Evolutionary conservation across 805 yeast genomes (phyloP).

Genomic region (Wickerhamomyces canadensis): DNA sequence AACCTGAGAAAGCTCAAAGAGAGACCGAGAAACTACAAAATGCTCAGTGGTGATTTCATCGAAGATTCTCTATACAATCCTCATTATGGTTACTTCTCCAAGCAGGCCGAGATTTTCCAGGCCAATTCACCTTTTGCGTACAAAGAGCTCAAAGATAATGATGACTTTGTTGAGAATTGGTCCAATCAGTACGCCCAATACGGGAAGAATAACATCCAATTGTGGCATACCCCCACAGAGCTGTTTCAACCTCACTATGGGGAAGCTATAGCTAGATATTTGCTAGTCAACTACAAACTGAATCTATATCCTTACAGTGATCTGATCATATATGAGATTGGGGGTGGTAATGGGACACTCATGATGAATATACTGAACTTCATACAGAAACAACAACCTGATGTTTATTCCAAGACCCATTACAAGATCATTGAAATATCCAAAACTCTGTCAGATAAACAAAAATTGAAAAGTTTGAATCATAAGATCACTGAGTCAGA

Average conservation of each 20-base stretch:
- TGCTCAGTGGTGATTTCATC: conserved; percentile 75
- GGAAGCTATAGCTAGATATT: conserved; percentile 76
- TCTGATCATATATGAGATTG: conserved; percentile 77
- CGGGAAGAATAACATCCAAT: conserved; percentile 38
- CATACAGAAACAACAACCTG: conserved; percentile 58
- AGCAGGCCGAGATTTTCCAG: conserved; percentile 73
- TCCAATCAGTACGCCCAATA: conserved; percentile 51
- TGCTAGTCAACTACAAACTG: conserved; percentile 64
- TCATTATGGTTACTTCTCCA: conserved; percentile 73
- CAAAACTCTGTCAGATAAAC: conserved; percentile 25
- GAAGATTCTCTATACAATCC: conserved; percentile 84
- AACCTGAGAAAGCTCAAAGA: conserved; percentile 24
- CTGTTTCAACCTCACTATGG: conserved; percentile 81
- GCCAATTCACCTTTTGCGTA: conserved; percentile 62
- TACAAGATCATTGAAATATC: conserved; percentile 33
- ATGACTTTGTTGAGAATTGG: conserved; percentile 70
- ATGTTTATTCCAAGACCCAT: conserved; percentile 60
- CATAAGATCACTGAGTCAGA: conserved; percentile 24
- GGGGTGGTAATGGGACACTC: conserved; percentile 86
- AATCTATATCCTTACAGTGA: conserved; percentile 66
- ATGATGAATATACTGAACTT: conserved; percentile 71
- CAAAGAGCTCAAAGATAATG: conserved; percentile 49
- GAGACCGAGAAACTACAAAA: conserved; percentile 58
- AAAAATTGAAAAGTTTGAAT: conserved; percentile 10
- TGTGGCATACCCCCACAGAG: conserved; percentile 91